phyloP scores from a whole-genome alignment of 2,329 filamentous ascomycete species.

The Colletotrichum magnum region DNA sequence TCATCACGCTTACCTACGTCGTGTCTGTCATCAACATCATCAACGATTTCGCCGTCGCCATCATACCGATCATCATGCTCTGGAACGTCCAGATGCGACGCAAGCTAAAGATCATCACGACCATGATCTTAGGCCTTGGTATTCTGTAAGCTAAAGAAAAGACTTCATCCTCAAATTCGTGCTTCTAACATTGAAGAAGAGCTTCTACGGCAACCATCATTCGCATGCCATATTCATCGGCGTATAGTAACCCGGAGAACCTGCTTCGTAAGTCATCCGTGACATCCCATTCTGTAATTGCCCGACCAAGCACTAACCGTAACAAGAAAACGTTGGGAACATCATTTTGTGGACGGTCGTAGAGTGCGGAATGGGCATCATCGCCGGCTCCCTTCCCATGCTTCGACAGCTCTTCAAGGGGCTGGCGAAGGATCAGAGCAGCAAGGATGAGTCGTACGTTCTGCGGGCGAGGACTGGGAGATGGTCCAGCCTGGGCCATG shows the following conservation, averaged over 20 bases:
- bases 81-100: constrained; percentile 47
- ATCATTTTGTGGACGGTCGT: constrained; percentile 45
- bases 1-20: constrained; percentile 47
- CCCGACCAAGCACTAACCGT: background rate
- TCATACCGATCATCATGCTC: constrained; percentile 46
- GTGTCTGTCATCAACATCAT: constrained; percentile 48
- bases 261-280: background rate
- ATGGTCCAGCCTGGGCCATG: background rate
- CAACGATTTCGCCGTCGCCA: constrained; percentile 46
- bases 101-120: constrained; percentile 43
- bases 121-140: constrained; percentile 43
- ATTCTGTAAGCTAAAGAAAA: constrained; percentile 37
- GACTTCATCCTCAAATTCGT: background rate
- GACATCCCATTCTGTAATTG: too few relatives aligned
- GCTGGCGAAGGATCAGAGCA: constrained; percentile 8
- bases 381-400: constrained; percentile 46
- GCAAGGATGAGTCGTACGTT: background rate
- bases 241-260: constrained; percentile 6
- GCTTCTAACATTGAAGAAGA: background rate
- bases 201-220: constrained; percentile 15
- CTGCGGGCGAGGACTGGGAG: background rate
- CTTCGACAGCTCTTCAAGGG: constrained; percentile 42
- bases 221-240: background rate
- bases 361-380: constrained; percentile 46
- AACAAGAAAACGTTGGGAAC: constrained; percentile 28